Conservation (phyloP, 208 protist genomes). For the Trypanosoma platydactyli region DNA sequence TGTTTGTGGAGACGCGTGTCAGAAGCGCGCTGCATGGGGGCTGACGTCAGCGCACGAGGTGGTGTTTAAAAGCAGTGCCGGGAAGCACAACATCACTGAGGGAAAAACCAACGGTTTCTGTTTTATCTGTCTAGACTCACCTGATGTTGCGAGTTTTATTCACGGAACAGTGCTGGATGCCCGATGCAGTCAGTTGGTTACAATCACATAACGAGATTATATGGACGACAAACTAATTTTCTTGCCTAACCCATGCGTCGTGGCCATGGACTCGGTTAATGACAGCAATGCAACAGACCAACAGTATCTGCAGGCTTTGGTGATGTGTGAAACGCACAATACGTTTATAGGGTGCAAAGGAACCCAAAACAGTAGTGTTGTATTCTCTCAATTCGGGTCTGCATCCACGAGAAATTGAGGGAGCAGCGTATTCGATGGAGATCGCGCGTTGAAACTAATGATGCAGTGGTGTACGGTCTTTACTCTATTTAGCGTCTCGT, state of each 20-base stretch:
- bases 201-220: background rate
- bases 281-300: constrained; percentile 21
- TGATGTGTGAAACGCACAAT: constrained; percentile 86
- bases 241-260: constrained; percentile 45
- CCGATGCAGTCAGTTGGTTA: background rate
- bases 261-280: constrained; percentile 77
- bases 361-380: constrained; percentile 19
- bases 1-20: constrained; percentile 4
- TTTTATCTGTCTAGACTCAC: constrained; percentile 28
- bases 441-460: constrained; percentile 81
- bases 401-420: constrained; percentile 91
- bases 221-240: background rate
- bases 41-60: constrained; percentile 61
- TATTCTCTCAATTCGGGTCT: constrained; percentile 26
- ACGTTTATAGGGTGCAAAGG: constrained; percentile 73
- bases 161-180: background rate
- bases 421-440: constrained; percentile 88
- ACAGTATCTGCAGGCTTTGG: constrained; percentile 50
- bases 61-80: constrained; percentile 64
- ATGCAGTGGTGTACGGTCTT: constrained; percentile 77
- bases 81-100: constrained; percentile 49
- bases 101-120: constrained; percentile 78
- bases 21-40: constrained; percentile 33
- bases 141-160: background rate
- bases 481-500: constrained; percentile 64